Evolutionary conservation across 257 asterid species (phyloP), one percentile per base, ranked within the genome.

Genomic region (Craterostigma plantagineum): DNA sequence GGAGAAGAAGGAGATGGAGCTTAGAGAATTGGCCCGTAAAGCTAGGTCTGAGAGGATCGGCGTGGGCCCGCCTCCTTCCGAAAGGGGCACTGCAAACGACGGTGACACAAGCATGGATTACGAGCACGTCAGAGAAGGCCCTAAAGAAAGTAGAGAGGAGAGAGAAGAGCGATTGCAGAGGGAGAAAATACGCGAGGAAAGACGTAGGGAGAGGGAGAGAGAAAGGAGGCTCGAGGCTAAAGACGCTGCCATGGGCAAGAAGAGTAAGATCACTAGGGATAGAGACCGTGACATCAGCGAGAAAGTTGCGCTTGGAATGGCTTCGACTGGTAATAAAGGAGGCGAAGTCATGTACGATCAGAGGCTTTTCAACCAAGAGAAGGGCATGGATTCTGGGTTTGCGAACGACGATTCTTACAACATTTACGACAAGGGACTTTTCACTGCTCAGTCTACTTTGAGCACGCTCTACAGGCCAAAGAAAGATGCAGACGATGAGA

Each of bases 221-320:
- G 97, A 87, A 59, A 68, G 83, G 49, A 76, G 93, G 39, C 53
- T 82, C 55, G 98, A 87, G 73, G 91, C 96, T 0, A 81, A 77
- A 58, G 94, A 81, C 65, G 92, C 86, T 47, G 79, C 86, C 14
- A 66, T 71, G 77, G 91, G 96, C 14, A 85, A 85, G 70, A 81
- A 67, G 66, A 81, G 94, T 54, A 85, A 85, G 63, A 81, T 75
- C 37, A 81, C 92, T 9, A 60, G 91, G 42, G 96, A 81, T 46
- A 77, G 96, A 51, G 94, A 85, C 52, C 83, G 94, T 54, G 91
- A 85, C 51, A 47, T 81, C 33, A 85, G 92, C 35, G 94, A 85
- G 62, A 81, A 81, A 67, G 81, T 77, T 43, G 91, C 92, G 23
- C 91, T 81, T 40, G 94, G 94, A 17, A 75, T 81, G 91, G 86